Evolutionary conservation across 192 early-diverging fungal genomes (phyloP).

Genomic region (Entomortierella parvispora): DNA sequence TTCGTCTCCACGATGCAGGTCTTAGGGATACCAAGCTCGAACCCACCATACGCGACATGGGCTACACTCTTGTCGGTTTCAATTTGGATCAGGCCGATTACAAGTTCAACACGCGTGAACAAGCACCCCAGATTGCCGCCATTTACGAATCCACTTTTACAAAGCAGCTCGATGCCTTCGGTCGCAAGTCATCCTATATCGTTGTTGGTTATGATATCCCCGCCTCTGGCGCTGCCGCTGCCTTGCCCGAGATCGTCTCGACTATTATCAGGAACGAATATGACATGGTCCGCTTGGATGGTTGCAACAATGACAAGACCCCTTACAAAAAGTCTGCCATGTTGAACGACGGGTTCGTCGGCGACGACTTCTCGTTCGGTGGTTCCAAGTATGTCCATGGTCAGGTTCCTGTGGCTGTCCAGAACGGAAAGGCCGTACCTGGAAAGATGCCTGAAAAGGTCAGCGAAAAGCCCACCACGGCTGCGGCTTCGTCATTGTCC

Average conservation of each 20-base stretch:
- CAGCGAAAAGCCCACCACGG: background rate
- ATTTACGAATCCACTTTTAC: constrained; percentile 53
- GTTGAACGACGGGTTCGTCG: constrained; percentile 48
- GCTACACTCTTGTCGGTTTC: constrained; percentile 59
- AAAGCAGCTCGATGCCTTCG: constrained; percentile 59
- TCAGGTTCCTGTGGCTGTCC: constrained; percentile 49
- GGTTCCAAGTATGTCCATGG: constrained; percentile 55
- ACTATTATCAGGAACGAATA: constrained; percentile 56
- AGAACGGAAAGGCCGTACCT: constrained; percentile 39
- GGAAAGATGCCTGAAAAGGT: constrained; percentile 37
- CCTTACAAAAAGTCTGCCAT: constrained; percentile 57
- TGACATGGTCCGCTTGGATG: constrained; percentile 64
- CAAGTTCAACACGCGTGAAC: constrained; percentile 53
- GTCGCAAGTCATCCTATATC: constrained; percentile 57
- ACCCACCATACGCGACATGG: constrained; percentile 51
- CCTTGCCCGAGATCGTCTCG: constrained; percentile 54
- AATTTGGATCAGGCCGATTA: constrained; percentile 62
- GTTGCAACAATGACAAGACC: constrained; percentile 57
- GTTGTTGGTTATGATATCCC: constrained; percentile 63
- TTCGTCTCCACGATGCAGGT: constrained; percentile 57
- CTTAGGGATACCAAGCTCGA: constrained; percentile 56
- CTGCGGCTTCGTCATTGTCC: background rate
- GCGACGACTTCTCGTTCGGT: constrained; percentile 59
- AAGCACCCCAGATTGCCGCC: constrained; percentile 53
- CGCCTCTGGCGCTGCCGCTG: constrained; percentile 56